These are phyloP conservation scores for Amylostereum areolatum DNA, from an alignment of 1,284 basidiomycete species.

Conservation along the genomic window DNA sequence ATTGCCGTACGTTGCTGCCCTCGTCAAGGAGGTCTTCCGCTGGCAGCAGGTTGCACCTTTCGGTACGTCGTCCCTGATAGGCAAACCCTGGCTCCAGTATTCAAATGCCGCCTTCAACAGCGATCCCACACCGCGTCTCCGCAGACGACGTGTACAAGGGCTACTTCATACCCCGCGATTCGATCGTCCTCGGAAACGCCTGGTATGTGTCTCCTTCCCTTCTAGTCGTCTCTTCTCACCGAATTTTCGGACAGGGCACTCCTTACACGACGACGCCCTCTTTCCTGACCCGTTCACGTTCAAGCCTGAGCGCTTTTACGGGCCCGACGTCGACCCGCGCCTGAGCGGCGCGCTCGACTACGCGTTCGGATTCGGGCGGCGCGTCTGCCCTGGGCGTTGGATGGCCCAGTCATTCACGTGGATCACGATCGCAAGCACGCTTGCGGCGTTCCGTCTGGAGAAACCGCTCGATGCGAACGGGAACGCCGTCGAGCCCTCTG, in stretches of 20 bases:
- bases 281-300: slow-evolving; percentile 15
- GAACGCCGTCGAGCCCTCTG: slow-evolving; percentile 14
- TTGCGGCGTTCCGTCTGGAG: slow-evolving; percentile 17
- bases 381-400: slow-evolving; percentile 20
- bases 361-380: slow-evolving; percentile 15
- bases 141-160: slow-evolving; percentile 27
- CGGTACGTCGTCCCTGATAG: slow-evolving; percentile 10
- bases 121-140: slow-evolving; percentile 20
- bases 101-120: not conserved
- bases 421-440: slow-evolving; percentile 16
- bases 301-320: slow-evolving; percentile 13
- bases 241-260: slow-evolving; percentile 8
- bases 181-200: slow-evolving; percentile 17
- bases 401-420: slow-evolving; percentile 20
- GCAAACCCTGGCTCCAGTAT: not conserved
- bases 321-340: slow-evolving; percentile 9
- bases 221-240: not conserved
- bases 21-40: slow-evolving; percentile 27
- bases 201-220: slow-evolving; percentile 14
- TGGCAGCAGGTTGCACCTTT: slow-evolving; percentile 27
- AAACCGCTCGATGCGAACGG: slow-evolving; percentile 17
- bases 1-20: slow-evolving; percentile 28
- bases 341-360: slow-evolving; percentile 11
- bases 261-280: slow-evolving; percentile 14
- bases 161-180: slow-evolving; percentile 21